Conservation (phyloP, 192 early-diverging fungal species). For the Podila minutissima region DNA sequence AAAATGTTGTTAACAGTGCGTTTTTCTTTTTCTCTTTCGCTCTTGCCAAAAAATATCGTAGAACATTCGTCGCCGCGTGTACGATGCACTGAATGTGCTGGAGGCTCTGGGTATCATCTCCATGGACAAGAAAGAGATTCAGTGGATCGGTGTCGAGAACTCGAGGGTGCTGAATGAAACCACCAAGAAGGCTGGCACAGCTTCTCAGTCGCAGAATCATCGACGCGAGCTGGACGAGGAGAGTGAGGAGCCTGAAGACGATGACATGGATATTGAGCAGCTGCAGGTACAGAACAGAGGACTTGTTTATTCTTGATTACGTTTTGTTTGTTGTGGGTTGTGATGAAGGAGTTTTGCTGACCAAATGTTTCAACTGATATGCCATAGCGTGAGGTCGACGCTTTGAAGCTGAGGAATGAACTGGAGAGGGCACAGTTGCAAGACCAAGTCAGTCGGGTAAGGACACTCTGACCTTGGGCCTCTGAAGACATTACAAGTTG, state of each 20-base stretch:
- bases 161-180: conserved; percentile 30
- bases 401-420: conserved; percentile 19
- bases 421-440: conserved; percentile 28
- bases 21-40: too few relatives aligned
- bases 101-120: conserved; percentile 71
- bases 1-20: background rate
- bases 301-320: background rate
- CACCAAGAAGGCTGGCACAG: conserved; percentile 3
- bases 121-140: conserved; percentile 72
- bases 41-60: conserved; percentile 29
- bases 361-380: background rate
- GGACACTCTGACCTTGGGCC: background rate
- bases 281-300: conserved; percentile 14
- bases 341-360: background rate
- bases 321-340: background rate
- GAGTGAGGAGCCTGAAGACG: conserved; percentile 49
- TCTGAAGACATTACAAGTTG: background rate
- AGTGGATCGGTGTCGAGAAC: conserved; percentile 68
- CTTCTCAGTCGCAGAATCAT: background rate
- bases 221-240: conserved; percentile 38
- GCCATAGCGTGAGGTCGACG: conserved; percentile 34
- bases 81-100: conserved; percentile 77
- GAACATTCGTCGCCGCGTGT: conserved; percentile 75
- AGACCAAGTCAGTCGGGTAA: conserved; percentile 41
- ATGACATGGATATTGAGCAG: conserved; percentile 50